Base-by-base conservation (phyloP, 1,139 yeast genomes). In the Nakaseomyces nivariensis region DNA sequence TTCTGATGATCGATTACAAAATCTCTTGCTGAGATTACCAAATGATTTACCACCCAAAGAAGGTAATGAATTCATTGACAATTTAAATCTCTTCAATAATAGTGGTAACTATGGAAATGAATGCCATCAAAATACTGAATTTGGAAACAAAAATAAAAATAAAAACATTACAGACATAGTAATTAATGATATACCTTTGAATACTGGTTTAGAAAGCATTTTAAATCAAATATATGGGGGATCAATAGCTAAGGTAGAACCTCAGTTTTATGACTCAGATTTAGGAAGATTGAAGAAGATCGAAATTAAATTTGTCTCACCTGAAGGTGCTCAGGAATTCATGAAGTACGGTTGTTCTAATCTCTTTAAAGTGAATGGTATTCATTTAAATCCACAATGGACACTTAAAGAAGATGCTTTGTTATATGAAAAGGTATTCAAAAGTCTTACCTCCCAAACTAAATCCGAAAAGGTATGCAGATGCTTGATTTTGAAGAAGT, bases 191-290 rank as follows among this genome's bases (percentile, higher is more conserved):
- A 64, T 77, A 17, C 75, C 77, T 0, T 55, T 56, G 0, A 58
- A 62, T 31, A 69, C 73, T 5, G 81, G 85, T 6, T 56, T 81
- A 5, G 72, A 71, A 31, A 70, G 79, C 36, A 64, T 85, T 10
- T 57, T 85, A 17, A 66, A 79, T 1, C 86, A 81, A 54, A 71
- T 85, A 0, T 70, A 75, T 58, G 95, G 95, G 0, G 96, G 96
- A 0, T 88, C 92, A 0, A 67, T 86, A 45, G 89, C 84, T 56
- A 74, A 73, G 53, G 62, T 83, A 2, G 68, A 64, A 3, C 50
- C 64, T 37, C 22, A 38, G 7, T 51, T 53, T 4, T 50, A 54
- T 48, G 56, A 45, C 41, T 51, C 51, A 10, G 10, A 24, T 22
- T 34, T 43, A 4, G 31, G 29, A 9, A 46, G 41, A 4, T 41